Evolutionary conservation across 2,329 filamentous ascomycete species (phyloP), one percentile per base, ranked within the genome.

Genomic region (Colletotrichum sp.): DNA sequence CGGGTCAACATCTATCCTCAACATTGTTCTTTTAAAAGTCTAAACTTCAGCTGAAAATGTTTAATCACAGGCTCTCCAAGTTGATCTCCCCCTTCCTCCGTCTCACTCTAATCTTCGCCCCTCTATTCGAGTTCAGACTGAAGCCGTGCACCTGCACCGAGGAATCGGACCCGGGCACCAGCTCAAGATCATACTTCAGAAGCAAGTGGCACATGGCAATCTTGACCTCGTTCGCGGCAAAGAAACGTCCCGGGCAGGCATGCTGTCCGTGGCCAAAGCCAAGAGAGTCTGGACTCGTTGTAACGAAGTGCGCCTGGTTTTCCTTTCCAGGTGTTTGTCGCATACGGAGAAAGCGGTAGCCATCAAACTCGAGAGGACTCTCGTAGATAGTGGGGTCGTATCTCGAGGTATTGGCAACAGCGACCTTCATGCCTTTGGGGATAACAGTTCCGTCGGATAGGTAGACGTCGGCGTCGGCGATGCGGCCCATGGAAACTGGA

Each of bases 201-300:
- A 88, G 77, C 8, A 85, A 79, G 70, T 85, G 79, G 2, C 83
- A 82, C 12, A 88, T 77, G 34, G 87, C 82, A 72, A 87, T 78
- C 78, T 88, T 88, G 80, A 87, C 85, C 81, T 88, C 84, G 77
- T 86, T 84, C 34, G 81, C 80, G 21, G 86, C 86, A 75, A 88
- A 87, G 84, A 87, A 75, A 13, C 43, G 43, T 52, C 43, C n/a
- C n/a, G 43, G 43, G 43, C 43, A 52, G 43, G 43, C 43, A 52
- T 86, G 83, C 55, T 81, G 80, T 9, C 84, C 84, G 2, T 84
- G 82, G 3, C 84, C 84, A 75, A 85, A 86, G 38, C 82, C 83
- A 55, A 84, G 78, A 67, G 80, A 83, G n/a, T 81, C 78, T 70
- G 84, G 79, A n/a, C 80, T 79, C 64, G 84, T 83, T 77, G 82